Evolutionary conservation across 2,329 filamentous ascomycete species (phyloP).

Genomic region (Didymella sp.): DNA sequence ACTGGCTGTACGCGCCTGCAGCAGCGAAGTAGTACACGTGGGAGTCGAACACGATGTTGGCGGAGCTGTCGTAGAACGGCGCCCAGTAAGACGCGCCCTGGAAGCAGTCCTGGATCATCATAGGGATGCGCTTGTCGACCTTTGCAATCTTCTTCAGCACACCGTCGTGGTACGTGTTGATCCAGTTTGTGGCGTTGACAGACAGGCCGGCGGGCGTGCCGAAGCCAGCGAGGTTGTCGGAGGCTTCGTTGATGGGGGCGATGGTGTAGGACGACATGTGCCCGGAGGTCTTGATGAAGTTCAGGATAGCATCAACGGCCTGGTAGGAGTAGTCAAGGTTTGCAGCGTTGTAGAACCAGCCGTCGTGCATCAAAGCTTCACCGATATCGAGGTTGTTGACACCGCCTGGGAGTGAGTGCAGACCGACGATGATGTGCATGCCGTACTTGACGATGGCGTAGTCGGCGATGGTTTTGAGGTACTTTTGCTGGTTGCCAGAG

Average conservation of each 20-base stretch:
- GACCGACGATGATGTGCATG: slow-evolving; percentile 47
- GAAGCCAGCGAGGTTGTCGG: slow-evolving; percentile 43
- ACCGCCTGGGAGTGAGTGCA: slow-evolving; percentile 41
- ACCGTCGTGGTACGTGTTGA: slow-evolving; percentile 41
- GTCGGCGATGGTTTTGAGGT: slow-evolving; percentile 38
- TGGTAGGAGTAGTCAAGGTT: slow-evolving; percentile 43
- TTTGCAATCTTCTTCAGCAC: slow-evolving; percentile 26
- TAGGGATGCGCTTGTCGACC: slow-evolving; percentile 18
- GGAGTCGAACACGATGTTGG: slow-evolving; percentile 15
- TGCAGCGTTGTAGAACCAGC: slow-evolving; percentile 48
- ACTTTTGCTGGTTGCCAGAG: slow-evolving; percentile 38
- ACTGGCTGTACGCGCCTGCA: slow-evolving; percentile 2
- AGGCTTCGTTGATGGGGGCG: slow-evolving; percentile 49
- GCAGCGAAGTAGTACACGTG: slow-evolving; percentile 15
- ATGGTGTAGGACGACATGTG: slow-evolving; percentile 42
- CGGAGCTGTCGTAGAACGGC: background rate
- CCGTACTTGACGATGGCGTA: slow-evolving; percentile 47
- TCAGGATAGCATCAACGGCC: slow-evolving; percentile 40
- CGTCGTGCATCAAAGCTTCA: slow-evolving; percentile 29
- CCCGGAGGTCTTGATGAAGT: slow-evolving; percentile 39
- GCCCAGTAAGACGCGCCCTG: slow-evolving; percentile 25
- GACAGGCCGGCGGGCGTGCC: slow-evolving; percentile 41
- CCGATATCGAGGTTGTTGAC: slow-evolving; percentile 34
- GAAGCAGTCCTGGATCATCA: slow-evolving; percentile 26
- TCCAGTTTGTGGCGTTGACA: slow-evolving; percentile 37